Evolutionary conservation across 2,329 filamentous ascomycete genomes (phyloP), one percentile per base, ranked within the genome.

Genomic region (Phialophora tarda): DNA sequence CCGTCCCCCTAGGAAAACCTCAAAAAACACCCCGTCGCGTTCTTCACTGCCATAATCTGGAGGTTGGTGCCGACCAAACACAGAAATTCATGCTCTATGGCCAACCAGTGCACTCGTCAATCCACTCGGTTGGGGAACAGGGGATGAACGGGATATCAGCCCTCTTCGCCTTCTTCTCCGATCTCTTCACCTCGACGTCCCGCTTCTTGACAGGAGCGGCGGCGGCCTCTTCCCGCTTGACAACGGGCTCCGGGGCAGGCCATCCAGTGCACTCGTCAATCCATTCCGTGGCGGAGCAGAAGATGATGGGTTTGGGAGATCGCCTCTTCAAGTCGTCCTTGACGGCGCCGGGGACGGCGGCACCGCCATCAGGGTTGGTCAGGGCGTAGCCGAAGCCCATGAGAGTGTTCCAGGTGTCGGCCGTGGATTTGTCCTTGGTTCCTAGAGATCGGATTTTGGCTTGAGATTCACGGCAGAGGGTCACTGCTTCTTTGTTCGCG

Each of bases 401-500:
- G 5, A 76, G 74, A 2, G 72, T 62, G 70, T 81, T 82, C 73
- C 78, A 82, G n/a, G 77, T 68, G 67, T 80, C 78, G 11, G 77
- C 80, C 2, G 79, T 80, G 48, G 73, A 74, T 71, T 79, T 76
- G 66, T 81, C 75, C 32, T 76, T 70, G 5, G 77, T 78, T 3
- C 78, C 79, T 28, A 78, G 71, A 44, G 82, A 82, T 71, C 78
- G 66, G 57, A 88, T 83, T 75, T 82, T 74, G 0, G 83, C 79
- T 78, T 88, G 80, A 2, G 86, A 87, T 26, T 78, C 77, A 58
- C 76, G 71, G 77, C 85, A 88, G 4, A 82, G 81, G 12, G 81
- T 75, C 70, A 85, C 81, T 62, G 87, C 88, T 3, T 85, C 87
- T 28, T 79, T 81, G 74, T 87, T 88, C 61, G 88, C 88, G 47